Evolutionary conservation across 345 rosid species (phyloP).

Genomic region (Heritiera fomes): DNA sequence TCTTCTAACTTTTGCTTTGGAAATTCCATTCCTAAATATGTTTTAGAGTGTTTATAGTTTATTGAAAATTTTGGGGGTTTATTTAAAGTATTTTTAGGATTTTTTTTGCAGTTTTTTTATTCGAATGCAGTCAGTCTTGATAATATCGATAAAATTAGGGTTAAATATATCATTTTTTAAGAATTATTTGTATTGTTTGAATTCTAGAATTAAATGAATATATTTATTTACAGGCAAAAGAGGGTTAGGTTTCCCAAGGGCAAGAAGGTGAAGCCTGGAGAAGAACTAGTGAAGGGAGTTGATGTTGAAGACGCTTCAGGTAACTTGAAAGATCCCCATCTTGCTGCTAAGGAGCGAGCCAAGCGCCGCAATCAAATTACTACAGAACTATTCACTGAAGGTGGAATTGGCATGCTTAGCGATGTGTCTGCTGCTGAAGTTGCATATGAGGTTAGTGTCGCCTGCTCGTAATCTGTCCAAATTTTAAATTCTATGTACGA

Average conservation of each 20-base stretch:
- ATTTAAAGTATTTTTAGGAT: not conserved
- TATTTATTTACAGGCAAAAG: conserved; percentile 62
- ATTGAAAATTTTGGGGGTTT: not conserved
- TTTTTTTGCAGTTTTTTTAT: not conserved
- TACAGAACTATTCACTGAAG: conserved; percentile 52
- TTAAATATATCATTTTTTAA: not conserved
- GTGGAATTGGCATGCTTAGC: conserved; percentile 33
- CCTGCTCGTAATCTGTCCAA: not conserved
- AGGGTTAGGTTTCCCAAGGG: conserved; percentile 91
- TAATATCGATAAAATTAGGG: not conserved
- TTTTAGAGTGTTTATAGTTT: not conserved
- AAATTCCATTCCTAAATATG: not conserved
- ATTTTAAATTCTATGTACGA: not conserved
- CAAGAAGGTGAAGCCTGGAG: conserved; percentile 72
- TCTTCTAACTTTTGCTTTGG: not conserved
- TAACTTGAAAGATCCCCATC: conserved; percentile 42
- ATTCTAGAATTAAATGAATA: conserved; percentile 20
- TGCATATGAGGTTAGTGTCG: conserved; percentile 56
- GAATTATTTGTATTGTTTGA: conserved; percentile 3
- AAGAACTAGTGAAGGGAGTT: conserved; percentile 32
- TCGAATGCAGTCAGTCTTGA: not conserved
- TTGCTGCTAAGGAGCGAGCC: conserved; percentile 85
- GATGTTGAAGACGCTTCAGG: conserved; percentile 36
- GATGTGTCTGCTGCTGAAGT: conserved; percentile 58
- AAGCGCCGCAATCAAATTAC: conserved; percentile 58